Base-by-base conservation (phyloP, 2,329 filamentous ascomycete genomes). In the Seiridium unicorne region DNA sequence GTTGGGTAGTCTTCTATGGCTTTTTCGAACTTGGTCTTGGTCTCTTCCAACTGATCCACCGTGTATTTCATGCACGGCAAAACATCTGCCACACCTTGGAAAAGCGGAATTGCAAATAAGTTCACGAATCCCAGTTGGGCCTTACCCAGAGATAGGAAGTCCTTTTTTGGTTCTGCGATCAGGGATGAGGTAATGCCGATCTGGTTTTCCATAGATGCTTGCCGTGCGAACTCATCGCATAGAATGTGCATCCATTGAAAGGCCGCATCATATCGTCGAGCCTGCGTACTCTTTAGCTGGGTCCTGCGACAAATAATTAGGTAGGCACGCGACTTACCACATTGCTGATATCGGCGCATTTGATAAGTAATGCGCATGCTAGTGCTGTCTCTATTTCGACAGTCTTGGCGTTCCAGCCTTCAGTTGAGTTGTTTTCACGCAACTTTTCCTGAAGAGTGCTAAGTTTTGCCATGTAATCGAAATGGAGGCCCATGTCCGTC, bases 271-370 rank as follows among this genome's bases (percentile, higher is more conserved):
- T 95, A 93, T 60, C 88, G 89, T 60, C 95, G 88, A 58, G 93
- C 93, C 91, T 94, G 64, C n/a, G 57, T 38, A 55, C 10, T 34
- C 5, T 8, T 26, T 31, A 34, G 36, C 18, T 47, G 44, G 4
- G 7, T 47, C 55, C 35, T 31, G 40, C 42, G 13, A 11, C n/a
- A 42, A 18, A 8, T 38, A 8, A 18, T 18, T 9, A n/a, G 13
- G 31, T 13, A 5, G 32, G 8, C 55, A 10, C 1, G 9, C 38
- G 42, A 89, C 91, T 74, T 83, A 94, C 91, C 73, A 98, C 95
- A 73, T 99, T 99, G 78, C 94, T 97, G 71, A 99, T 98, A 74
- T 99, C 95, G 44, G 95, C 95, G 72, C 95, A 98, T 74, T 99
- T 99, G 77, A 99, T 97, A 61, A 99, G 79, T 60, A 99, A 79